Evolutionary conservation across 306 rosid genomes (phyloP).

Genomic region (Gastrolobium bilobum): DNA sequence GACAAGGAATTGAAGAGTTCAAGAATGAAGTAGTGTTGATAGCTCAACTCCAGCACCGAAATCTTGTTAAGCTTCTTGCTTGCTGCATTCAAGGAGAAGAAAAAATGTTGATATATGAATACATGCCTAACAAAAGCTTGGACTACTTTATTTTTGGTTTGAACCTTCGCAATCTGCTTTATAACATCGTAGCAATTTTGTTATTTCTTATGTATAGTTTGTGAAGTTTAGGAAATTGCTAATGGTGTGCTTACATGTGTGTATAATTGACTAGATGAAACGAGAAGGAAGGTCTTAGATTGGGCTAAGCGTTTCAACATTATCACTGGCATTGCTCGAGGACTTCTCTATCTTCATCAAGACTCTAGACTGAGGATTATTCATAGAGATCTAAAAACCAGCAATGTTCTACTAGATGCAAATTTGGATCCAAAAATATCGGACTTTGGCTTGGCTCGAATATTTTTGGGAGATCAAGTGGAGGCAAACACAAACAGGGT

Average conservation of each 20-base stretch:
- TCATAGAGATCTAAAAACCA: slow-evolving; percentile 37
- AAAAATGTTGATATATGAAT: slow-evolving; percentile 36
- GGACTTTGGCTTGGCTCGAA: slow-evolving; percentile 39
- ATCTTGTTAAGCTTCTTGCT: slow-evolving; percentile 36
- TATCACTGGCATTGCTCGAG: slow-evolving; percentile 42
- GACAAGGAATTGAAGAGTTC: slow-evolving; percentile 20
- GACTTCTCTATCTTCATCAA: slow-evolving; percentile 44
- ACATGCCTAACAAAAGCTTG: slow-evolving; percentile 37
- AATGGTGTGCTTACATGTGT: too few species aligned
- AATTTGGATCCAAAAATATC: slow-evolving; percentile 33
- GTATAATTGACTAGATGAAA: not conserved
- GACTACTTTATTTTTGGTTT: slow-evolving; percentile 38
- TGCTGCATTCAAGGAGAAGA: slow-evolving; percentile 40
- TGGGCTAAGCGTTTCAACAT: slow-evolving; percentile 11
- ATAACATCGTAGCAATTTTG: not conserved
- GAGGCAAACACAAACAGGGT: slow-evolving; percentile 21
- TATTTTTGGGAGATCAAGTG: slow-evolving; percentile 1
- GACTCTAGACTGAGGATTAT: slow-evolving; percentile 41
- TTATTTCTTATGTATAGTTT: not conserved
- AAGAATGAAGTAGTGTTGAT: slow-evolving; percentile 12
- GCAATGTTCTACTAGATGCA: slow-evolving; percentile 25
- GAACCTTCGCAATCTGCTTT: not conserved
- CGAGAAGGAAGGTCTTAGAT: not conserved
- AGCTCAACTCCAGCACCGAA: slow-evolving; percentile 36
- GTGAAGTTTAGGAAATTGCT: not conserved